Evolutionary conservation across 441 rosid species (phyloP).

Genomic region (Arabidopsis hybrid): DNA sequence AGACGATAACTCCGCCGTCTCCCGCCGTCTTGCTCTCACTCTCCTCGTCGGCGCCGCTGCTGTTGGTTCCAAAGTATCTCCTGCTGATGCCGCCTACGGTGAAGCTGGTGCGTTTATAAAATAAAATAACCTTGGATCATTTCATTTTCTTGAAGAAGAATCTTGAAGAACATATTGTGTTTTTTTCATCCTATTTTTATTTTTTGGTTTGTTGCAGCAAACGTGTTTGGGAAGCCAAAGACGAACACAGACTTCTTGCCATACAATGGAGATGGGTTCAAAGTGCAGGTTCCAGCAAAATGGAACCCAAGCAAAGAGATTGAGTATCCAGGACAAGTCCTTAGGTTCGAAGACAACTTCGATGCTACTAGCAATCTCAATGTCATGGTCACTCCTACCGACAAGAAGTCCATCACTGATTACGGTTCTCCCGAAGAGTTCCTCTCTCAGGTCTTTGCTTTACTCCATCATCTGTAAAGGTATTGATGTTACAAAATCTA

Average conservation of each 20-base stretch:
- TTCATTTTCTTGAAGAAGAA: slow-evolving; percentile 2
- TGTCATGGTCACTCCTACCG: slow-evolving; percentile 84
- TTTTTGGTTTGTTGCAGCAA: slow-evolving; percentile 61
- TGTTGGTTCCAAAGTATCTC: slow-evolving; percentile 82
- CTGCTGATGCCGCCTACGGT: slow-evolving; percentile 98
- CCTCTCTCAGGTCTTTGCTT: slow-evolving; percentile 64
- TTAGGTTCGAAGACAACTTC: slow-evolving; percentile 93
- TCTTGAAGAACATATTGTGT: not conserved
- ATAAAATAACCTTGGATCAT: slow-evolving; percentile 5
- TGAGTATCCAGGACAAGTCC: slow-evolving; percentile 93
- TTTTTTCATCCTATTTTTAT: too few relatives aligned
- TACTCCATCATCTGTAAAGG: not conserved
- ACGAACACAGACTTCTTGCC: slow-evolving; percentile 80
- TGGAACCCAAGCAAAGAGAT: slow-evolving; percentile 97
- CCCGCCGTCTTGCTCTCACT: slow-evolving; percentile 89
- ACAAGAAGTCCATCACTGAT: slow-evolving; percentile 90
- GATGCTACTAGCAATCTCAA: slow-evolving; percentile 73
- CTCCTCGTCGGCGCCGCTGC: slow-evolving; percentile 89
- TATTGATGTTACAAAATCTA: slow-evolving; percentile 5
- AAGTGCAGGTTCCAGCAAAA: slow-evolving; percentile 75
- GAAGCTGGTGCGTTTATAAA: slow-evolving; percentile 66
- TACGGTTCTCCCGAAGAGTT: slow-evolving; percentile 86
- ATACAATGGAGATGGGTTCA: slow-evolving; percentile 85
- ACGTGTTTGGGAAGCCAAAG: slow-evolving; percentile 96
- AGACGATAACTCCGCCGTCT: slow-evolving; percentile 55